Base-by-base conservation (phyloP, 352 stramenopile genomes). In the Phytophthora colocasiae region DNA sequence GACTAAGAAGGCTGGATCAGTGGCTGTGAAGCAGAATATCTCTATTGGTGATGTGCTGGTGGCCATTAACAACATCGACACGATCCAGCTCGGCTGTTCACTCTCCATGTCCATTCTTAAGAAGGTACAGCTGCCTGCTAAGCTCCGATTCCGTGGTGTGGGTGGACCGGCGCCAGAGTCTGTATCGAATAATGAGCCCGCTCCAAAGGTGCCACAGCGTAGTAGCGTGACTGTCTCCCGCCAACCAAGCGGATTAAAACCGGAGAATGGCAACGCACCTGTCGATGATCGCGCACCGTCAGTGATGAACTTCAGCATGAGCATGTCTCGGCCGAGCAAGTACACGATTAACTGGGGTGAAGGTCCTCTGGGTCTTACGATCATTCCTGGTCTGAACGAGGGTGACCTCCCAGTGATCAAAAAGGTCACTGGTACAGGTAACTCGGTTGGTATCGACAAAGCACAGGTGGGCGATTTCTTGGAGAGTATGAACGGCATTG, bases 61-160 rank as follows among this genome's bases (percentile, higher is more conserved):
- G 44, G 84, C 87, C 31, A 96, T 96, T 64, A 96, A 96, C 77
- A 96, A 96, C 66, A 96, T 96, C 26, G 87, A 96, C 56, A 96
- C 87, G 15, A 93, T 96, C 58, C 86, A 93, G 66, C 74, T 96
- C 29, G 87, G 87, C 27, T 96, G 87, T 56, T 93, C 87, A 46
- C 68, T 96, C 22, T 93, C 85, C 29, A 96, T 96, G 87, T 96
- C 87, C 26, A 93, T 96, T 52, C 60, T 96, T 19, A 96, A 96
- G 69, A 96, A 96, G 59, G 87, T 96, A 39, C 87, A 96, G 43
- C 56, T 96, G 22, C 87, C 87, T 2, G 87, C 87, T 2, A 93
- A 91, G 66, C 79, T 96, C 7, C 85, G 84, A 53, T 96, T 96
- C 68, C 87, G 87, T 14, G 87, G 87, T 68, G 85, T 96, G 6